A percentile compares a stretch with the other conserved stretches of the same genome.
phyloP scores from a whole-genome alignment of 73 alveolate species.

The Stentor coeruleus region DNA sequence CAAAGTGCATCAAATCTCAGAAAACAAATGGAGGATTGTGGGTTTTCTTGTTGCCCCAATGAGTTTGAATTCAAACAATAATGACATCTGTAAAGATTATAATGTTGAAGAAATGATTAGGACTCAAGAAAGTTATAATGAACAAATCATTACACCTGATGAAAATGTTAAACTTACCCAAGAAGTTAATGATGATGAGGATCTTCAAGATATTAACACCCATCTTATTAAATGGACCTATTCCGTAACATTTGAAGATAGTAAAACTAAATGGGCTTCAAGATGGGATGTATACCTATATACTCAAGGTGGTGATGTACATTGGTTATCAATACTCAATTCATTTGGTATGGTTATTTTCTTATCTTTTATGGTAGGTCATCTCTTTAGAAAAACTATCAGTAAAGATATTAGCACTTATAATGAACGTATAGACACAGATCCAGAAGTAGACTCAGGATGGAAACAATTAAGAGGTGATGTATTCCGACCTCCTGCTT shows the following conservation, averaged over 20 bases:
- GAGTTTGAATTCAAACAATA: background rate
- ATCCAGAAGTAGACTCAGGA: conserved; percentile 37
- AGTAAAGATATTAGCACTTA: conserved; percentile 6
- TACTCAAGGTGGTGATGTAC: conserved; percentile 3
- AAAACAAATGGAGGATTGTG: conserved; percentile 19
- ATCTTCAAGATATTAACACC: background rate
- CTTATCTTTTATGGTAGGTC: conserved; percentile 26
- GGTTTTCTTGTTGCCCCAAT: background rate
- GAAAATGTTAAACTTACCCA: background rate
- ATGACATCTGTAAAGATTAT: background rate
- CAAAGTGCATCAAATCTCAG: conserved; percentile 7
- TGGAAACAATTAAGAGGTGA: conserved; percentile 41
- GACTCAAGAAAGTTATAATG: background rate
- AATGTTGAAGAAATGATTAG: background rate
- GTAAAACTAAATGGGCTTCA: background rate
- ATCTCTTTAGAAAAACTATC: conserved; percentile 9
- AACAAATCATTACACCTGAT: background rate
- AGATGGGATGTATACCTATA: conserved; percentile 27
- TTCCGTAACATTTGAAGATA: conserved; percentile 15
- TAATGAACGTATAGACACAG: conserved; percentile 9
- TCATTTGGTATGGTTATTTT: conserved; percentile 22
- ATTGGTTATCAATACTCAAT: conserved; percentile 25
- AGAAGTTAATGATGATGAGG: background rate
- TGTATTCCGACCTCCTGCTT: conserved; percentile 42
- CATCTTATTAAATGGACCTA: background rate